Base-by-base conservation (phyloP, 352 stramenopile genomes). In the Elongisporangium anandrum region DNA sequence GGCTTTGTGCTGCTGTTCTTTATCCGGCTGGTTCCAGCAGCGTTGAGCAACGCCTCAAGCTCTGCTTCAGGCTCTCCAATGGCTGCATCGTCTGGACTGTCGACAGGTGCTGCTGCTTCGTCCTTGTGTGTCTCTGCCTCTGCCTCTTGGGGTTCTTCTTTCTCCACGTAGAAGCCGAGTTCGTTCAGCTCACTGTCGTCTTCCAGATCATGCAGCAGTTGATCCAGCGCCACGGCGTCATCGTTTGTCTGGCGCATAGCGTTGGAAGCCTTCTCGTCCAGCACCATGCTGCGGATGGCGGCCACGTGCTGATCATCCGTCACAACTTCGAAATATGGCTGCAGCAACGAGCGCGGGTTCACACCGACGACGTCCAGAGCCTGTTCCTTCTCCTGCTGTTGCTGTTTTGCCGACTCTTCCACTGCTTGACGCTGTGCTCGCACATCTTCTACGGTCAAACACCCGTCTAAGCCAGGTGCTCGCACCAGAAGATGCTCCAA, bases 271-370 rank as follows among this genome's bases (percentile, higher is more conserved):
- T 90, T 90, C 21, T 90, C 80, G 20, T 90, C 80, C 8, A 81
- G 63, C 20, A 94, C 72, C 16, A 72, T 64, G 48, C 69, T 83
- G 8, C 78, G 64, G 50, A 92, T 75, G 0, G 72, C 77, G n/a
- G 66, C 66, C 19, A 94, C 52, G 29, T 75, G 73, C 34, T 82
- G 73, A 15, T 68, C 47, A 59, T 91, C 81, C 2, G 62, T 65
- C 7, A 85, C 79, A 15, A 83, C 78, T 50, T 88, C 65, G 63
- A 89, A 77, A 61, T 94, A 94, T 4, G 81, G 82, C 53, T 80
- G 63, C 10, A 94, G 59, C n/a, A 92, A 56, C 4, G 63, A 62
- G 4, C 61, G 59, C 5, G 79, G 79, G 58, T 91, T 92, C 50
- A 70, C 59, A 1, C 82, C 82, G 0, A 92, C 79, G 1, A 66